Evolutionary conservation across 2,329 filamentous ascomycete species (phyloP).

Genomic region (Hymenoscyphus repandus): DNA sequence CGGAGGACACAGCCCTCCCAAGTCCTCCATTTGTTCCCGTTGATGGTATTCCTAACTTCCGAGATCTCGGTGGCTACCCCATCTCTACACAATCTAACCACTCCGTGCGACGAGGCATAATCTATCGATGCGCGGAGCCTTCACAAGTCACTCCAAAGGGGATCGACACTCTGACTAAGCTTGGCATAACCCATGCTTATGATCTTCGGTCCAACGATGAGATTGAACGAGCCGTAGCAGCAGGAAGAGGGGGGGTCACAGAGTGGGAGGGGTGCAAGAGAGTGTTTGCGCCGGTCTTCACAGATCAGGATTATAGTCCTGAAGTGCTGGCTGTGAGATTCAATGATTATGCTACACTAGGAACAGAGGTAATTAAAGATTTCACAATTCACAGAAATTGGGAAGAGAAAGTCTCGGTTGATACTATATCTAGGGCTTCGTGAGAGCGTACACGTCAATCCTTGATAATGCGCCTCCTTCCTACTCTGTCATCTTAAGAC

Average conservation of each 20-base stretch:
- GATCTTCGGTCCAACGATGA: slow-evolving; percentile 62
- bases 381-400: neutral
- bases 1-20: slow-evolving; percentile 21
- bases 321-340: slow-evolving; percentile 58
- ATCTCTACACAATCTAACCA: slow-evolving; percentile 32
- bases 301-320: slow-evolving; percentile 54
- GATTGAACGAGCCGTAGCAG: slow-evolving; percentile 41
- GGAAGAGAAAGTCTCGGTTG: neutral
- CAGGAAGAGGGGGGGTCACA: slow-evolving; percentile 34
- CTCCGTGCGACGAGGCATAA: slow-evolving; percentile 45
- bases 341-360: slow-evolving; percentile 51
- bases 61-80: slow-evolving; percentile 59
- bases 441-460: slow-evolving; percentile 58
- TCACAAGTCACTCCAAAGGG: slow-evolving; percentile 51
- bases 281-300: slow-evolving; percentile 61
- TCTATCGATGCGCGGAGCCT: slow-evolving; percentile 67
- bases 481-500: slow-evolving; percentile 47
- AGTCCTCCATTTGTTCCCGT: slow-evolving; percentile 46
- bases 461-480: slow-evolving; percentile 46
- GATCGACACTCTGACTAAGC: slow-evolving; percentile 42
- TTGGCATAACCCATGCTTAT: slow-evolving; percentile 61
- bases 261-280: slow-evolving; percentile 48
- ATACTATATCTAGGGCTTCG: slow-evolving; percentile 46
- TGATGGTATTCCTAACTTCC: slow-evolving; percentile 60
- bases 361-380: slow-evolving; percentile 35